phyloP scores from a whole-genome alignment of 1,139 yeast genomes.

The Pneumocystis jirovecii region DNA sequence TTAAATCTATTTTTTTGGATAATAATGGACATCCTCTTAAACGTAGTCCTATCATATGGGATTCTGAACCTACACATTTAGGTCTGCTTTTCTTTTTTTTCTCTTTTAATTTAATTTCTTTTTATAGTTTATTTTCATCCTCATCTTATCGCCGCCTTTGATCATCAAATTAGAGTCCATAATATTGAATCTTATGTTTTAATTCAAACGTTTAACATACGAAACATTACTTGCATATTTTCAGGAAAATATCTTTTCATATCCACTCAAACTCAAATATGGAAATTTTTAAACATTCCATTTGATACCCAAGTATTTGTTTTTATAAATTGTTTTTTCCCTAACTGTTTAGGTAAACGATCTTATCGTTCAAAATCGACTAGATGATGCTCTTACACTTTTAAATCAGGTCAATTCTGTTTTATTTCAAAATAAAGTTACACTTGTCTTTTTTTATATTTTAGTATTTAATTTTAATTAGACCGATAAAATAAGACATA shows the following conservation, averaged over 20 bases:
- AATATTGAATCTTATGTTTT: constrained; percentile 12
- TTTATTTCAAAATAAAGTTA: constrained; percentile 23
- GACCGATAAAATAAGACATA: constrained; percentile 27
- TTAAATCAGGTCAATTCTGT: constrained; percentile 26
- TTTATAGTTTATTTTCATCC: neutral
- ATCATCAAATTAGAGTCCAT: constrained; percentile 12
- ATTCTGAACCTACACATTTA: constrained; percentile 15
- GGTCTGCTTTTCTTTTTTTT: neutral
- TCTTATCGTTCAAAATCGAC: constrained; percentile 16
- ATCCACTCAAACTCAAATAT: constrained; percentile 20
- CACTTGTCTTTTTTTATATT: neutral
- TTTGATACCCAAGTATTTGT: constrained; percentile 21
- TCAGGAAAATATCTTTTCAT: constrained; percentile 16
- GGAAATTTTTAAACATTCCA: constrained; percentile 18
- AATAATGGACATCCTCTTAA: constrained; percentile 18
- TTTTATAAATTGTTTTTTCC: neutral
- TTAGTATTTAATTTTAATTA: neutral
- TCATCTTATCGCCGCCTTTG: neutral
- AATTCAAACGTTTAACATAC: constrained; percentile 12
- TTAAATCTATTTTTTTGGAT: constrained; percentile 20
- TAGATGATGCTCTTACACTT: constrained; percentile 33
- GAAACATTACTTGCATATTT: constrained; percentile 9
- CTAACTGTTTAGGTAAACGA: constrained; percentile 15
- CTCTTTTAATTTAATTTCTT: neutral
- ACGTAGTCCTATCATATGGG: constrained; percentile 14